These are phyloP conservation scores for Eucalyptus shirleyi DNA, from an alignment of 345 rosid genomes.

Conservation along the genomic window DNA sequence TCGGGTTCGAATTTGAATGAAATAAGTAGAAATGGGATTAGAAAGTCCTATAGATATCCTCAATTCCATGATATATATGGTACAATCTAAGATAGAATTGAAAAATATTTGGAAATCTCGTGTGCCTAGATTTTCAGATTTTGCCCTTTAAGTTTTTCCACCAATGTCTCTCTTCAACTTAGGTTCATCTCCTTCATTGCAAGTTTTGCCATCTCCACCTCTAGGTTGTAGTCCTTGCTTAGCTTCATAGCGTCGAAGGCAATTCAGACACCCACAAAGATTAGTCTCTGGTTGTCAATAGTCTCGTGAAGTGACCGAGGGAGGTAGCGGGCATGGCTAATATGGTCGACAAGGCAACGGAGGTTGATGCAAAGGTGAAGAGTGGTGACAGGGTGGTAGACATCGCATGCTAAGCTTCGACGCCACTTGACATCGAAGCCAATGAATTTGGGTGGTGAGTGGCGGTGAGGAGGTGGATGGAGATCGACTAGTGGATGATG, in stretches of 20 bases:
- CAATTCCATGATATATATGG: background rate
- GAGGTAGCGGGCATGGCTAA: background rate
- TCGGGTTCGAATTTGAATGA: background rate
- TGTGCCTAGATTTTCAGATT: background rate
- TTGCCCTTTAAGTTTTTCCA: background rate
- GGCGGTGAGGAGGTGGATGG: background rate
- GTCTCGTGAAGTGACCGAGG: background rate
- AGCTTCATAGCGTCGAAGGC: background rate
- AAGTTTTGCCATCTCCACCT: background rate
- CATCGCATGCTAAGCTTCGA: background rate
- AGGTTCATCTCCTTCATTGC: background rate
- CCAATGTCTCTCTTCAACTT: background rate
- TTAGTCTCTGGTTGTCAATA: background rate
- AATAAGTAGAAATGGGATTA: background rate
- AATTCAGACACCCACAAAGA: accelerated
- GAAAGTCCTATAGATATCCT: background rate
- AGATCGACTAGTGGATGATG: background rate
- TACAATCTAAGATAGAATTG: background rate
- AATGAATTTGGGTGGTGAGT: background rate
- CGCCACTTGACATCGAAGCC: background rate
- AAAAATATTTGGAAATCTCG: background rate
- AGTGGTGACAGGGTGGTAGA: background rate
- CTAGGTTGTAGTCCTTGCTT: background rate
- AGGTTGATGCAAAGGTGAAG: background rate
- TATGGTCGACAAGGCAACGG: accelerated